Evolutionary conservation across 1,139 yeast genomes (phyloP).

Genomic region (Hansenula sp.): DNA sequence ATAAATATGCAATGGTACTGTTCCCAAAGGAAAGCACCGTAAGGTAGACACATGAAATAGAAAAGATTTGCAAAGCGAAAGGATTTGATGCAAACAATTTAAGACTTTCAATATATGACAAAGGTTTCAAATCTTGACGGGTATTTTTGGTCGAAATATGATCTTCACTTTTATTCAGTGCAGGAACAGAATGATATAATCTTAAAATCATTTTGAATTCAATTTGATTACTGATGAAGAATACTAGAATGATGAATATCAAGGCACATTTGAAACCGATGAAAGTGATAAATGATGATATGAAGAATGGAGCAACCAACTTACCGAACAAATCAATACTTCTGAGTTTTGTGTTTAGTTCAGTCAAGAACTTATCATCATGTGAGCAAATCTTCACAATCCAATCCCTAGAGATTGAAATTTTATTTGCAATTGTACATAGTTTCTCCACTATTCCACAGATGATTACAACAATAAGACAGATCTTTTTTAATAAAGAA

Average conservation of each 20-base stretch:
- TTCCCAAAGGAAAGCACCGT: conserved; percentile 34
- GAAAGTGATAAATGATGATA: conserved; percentile 28
- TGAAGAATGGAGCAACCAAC: conserved; percentile 31
- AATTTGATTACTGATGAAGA: conserved; percentile 25
- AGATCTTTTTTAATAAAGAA: conserved; percentile 4
- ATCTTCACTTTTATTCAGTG: conserved; percentile 10
- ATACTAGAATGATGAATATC: conserved; percentile 23
- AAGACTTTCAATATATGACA: conserved; percentile 11
- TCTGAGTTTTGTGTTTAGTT: conserved; percentile 31
- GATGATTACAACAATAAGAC: conserved; percentile 20
- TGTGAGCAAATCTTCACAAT: conserved; percentile 32
- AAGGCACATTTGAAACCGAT: conserved; percentile 22
- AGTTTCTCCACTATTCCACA: conserved; percentile 32
- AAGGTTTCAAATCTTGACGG: neutral
- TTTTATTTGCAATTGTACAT: conserved; percentile 30
- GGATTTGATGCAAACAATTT: conserved; percentile 47
- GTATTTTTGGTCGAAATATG: neutral
- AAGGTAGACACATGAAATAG: conserved; percentile 27
- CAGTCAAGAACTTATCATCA: conserved; percentile 22
- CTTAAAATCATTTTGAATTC: conserved; percentile 30
- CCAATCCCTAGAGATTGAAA: conserved; percentile 39
- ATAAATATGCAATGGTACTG: conserved; percentile 28
- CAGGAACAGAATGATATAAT: conserved; percentile 28
- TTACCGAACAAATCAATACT: conserved; percentile 34
- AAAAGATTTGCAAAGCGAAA: conserved; percentile 42